Base-by-base conservation (phyloP, 2,329 filamentous ascomycete genomes). In the Esteya vermicola region DNA sequence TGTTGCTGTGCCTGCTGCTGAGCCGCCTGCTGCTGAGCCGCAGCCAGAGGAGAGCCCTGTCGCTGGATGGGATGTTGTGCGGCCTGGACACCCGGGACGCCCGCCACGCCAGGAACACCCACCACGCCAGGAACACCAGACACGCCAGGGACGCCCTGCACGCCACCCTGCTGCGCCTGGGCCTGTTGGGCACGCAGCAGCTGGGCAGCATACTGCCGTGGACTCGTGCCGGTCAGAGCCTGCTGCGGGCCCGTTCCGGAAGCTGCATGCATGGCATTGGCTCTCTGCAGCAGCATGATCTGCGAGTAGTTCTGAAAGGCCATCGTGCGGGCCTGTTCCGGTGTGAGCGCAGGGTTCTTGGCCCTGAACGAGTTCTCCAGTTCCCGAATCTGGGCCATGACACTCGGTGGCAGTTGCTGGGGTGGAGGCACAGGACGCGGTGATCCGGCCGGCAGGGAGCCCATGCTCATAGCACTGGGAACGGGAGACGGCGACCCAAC, bases 121-220 rank as follows among this genome's bases (percentile, higher is more conserved):
- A n/a, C n/a, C n/a, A n/a, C n/a, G n/a, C n/a, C n/a, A n/a, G n/a
- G n/a, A n/a, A n/a, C n/a, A n/a, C n/a, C n/a, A n/a, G n/a, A n/a
- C n/a, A n/a, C n/a, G n/a, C n/a, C n/a, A n/a, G n/a, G 25, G 8
- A 26, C 25, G 25, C 25, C 25, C 25, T 7, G 25, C 25, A 26
- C 25, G 25, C 25, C 42, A 28, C 41, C 39, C 12, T 34, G 40
- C 10, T 38, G 31, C 36, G 13, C 38, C 13, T 41, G 39, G 1
- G 53, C 52, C 31, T 75, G 71, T 48, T 75, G 72, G 30, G 72
- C 69, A 33, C 72, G 58, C 9, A 76, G 62, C 26, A 75, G 57
- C 41, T 72, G 70, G 2, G 72, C n/a, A n/a, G n/a, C 72, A 49
- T 76, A 75, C 45, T 76, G 72, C 31, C 75, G 70, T 22, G 72